phyloP scores from a whole-genome alignment of 2,329 filamentous ascomycete genomes.

The Alternaria triticina region DNA sequence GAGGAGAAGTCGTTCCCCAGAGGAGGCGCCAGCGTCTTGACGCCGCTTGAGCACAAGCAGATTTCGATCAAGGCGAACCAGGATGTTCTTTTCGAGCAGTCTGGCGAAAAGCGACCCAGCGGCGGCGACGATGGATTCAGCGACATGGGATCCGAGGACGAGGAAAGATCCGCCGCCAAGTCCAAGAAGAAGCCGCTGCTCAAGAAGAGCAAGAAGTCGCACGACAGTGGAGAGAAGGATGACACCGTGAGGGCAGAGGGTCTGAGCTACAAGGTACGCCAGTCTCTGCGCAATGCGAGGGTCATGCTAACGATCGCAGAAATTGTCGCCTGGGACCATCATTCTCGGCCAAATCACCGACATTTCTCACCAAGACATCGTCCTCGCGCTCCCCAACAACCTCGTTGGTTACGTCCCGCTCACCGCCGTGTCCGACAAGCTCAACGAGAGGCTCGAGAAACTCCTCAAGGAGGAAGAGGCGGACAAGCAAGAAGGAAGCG shows the following conservation, averaged over 20 bases:
- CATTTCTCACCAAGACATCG: constrained; percentile 80
- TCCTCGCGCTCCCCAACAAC: constrained; percentile 89
- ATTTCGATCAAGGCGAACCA: constrained; percentile 92
- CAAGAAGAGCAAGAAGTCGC: constrained; percentile 51
- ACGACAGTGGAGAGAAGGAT: constrained; percentile 52
- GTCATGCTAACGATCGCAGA: constrained; percentile 58
- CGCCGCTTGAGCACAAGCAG: constrained; percentile 93
- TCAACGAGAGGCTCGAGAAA: constrained; percentile 77
- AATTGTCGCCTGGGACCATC: constrained; percentile 81
- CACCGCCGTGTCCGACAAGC: constrained; percentile 83
- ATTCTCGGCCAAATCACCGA: constrained; percentile 85
- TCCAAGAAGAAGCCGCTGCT: constrained; percentile 63
- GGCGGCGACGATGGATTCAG: constrained; percentile 53
- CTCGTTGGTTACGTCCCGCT: constrained; percentile 87
- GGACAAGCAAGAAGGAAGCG: constrained; percentile 62
- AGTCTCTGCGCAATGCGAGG: background rate
- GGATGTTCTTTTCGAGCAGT: constrained; percentile 89
- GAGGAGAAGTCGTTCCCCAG: constrained; percentile 92
- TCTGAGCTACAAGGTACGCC: constrained; percentile 83
- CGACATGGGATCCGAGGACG: constrained; percentile 50
- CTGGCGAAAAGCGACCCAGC: constrained; percentile 63
- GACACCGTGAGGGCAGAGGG: constrained; percentile 75
- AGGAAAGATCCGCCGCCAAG: constrained; percentile 49
- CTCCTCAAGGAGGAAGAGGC: constrained; percentile 67
- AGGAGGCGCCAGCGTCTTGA: constrained; percentile 88